These are phyloP conservation scores for Theobroma cacao DNA, from an alignment of 345 rosid genomes.

Conservation along the genomic window DNA sequence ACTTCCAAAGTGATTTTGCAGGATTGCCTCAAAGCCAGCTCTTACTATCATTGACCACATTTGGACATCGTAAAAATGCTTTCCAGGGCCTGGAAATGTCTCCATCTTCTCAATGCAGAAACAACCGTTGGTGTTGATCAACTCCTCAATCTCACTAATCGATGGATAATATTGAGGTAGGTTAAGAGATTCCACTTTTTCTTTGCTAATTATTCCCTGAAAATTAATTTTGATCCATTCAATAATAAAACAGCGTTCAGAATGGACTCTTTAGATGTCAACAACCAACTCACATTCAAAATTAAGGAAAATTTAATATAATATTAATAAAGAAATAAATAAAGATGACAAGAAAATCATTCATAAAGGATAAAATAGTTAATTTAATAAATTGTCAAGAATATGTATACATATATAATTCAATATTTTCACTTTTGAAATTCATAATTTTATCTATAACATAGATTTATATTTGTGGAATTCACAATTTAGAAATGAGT, in stretches of 20 bases:
- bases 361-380: too few species aligned
- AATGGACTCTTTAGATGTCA: neutral
- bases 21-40: neutral
- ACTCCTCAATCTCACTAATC: neutral
- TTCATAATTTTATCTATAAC: too few species aligned
- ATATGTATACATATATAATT: too few species aligned
- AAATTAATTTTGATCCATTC: too few species aligned
- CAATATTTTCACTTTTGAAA: too few species aligned
- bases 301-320: too few species aligned
- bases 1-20: slow-evolving; percentile 10
- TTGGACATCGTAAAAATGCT: neutral
- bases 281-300: too few species aligned
- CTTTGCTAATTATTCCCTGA: slow-evolving; percentile 11
- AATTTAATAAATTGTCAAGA: too few species aligned
- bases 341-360: too few species aligned
- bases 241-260: neutral
- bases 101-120: slow-evolving; percentile 10
- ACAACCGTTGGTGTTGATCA: neutral
- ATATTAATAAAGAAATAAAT: too few species aligned
- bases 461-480: too few species aligned
- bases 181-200: slow-evolving; percentile 15
- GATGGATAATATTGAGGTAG: slow-evolving; percentile 2
- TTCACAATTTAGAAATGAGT: too few species aligned
- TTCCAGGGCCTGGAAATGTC: neutral
- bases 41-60: neutral